Conservation (phyloP, 1,284 basidiomycete species). For the Sphaerobolus stellatus region DNA sequence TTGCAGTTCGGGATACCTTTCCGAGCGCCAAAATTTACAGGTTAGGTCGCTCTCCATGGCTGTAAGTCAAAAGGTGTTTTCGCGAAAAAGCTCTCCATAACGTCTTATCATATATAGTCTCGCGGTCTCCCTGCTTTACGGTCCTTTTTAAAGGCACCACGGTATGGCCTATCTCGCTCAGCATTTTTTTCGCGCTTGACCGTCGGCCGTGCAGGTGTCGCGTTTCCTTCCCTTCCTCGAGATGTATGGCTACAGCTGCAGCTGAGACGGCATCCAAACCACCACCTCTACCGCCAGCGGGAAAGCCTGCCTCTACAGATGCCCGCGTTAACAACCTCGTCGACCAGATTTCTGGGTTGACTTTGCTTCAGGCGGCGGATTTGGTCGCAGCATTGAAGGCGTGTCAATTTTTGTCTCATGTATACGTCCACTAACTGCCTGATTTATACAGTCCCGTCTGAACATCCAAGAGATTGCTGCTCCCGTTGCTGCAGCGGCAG, state of each 20-base stretch:
- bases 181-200: too few relatives aligned
- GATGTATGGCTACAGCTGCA: conserved; percentile 17
- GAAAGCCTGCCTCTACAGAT: conserved; percentile 40
- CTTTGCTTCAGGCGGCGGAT: conserved; percentile 96
- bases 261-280: conserved; percentile 45
- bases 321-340: conserved; percentile 84
- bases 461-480: conserved; percentile 99
- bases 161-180: conserved; percentile 31
- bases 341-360: conserved; percentile 89
- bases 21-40: too few relatives aligned
- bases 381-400: conserved; percentile 92
- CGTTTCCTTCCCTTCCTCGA: neutral
- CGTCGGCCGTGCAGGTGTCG: conserved; percentile 34
- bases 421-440: neutral
- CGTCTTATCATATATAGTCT: conserved; percentile 33
- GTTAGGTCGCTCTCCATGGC: conserved; percentile 24
- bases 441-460: conserved; percentile 79
- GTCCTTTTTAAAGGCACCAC: conserved; percentile 39
- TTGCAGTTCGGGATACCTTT: too few relatives aligned
- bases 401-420: conserved; percentile 21
- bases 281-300: conserved; percentile 42
- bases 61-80: conserved; percentile 23
- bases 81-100: neutral
- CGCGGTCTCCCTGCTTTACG: conserved; percentile 50
- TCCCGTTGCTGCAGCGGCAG: conserved; percentile 73